These are phyloP conservation scores for Murraya koenigii DNA, from an alignment of 345 rosid species.

Conservation along the genomic window DNA sequence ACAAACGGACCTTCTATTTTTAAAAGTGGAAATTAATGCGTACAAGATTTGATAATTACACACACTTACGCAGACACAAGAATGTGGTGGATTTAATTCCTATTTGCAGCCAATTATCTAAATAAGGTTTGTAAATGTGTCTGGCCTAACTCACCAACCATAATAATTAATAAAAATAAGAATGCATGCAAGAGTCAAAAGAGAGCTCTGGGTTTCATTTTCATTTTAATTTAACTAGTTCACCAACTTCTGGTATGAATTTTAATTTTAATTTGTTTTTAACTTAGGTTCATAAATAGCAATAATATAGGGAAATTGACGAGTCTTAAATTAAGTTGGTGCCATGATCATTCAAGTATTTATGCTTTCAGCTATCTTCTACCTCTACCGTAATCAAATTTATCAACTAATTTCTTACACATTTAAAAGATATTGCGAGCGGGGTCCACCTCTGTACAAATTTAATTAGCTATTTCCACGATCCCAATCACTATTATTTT, in stretches of 20 bases:
- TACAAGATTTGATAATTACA: not conserved
- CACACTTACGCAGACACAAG: no score
- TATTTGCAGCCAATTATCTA: no score
- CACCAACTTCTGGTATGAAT: slow-evolving; percentile 15
- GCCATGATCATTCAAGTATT: not conserved
- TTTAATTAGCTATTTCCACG: not conserved
- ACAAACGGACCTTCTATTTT: no score
- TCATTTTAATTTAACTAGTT: not conserved
- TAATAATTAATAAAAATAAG: not conserved
- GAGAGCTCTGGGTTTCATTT: not conserved
- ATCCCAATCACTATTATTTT: no score
- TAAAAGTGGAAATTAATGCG: not conserved
- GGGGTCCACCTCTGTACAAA: not conserved
- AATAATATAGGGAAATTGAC: not conserved
- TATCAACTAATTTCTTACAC: not conserved
- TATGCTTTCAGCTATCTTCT: not conserved
- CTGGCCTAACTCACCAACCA: not conserved
- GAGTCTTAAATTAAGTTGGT: not conserved
- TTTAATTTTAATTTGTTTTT: not conserved
- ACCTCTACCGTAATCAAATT: not conserved
- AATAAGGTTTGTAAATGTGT: no score
- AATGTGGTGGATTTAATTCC: no score
- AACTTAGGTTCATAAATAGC: not conserved
- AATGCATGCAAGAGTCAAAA: not conserved
- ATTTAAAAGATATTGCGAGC: not conserved